A percentile compares a stretch with the other conserved stretches of the same genome.
Evolutionary conservation across 2,329 filamentous ascomycete genomes (phyloP).

Genomic region (Exophiala lecanii-corni): DNA sequence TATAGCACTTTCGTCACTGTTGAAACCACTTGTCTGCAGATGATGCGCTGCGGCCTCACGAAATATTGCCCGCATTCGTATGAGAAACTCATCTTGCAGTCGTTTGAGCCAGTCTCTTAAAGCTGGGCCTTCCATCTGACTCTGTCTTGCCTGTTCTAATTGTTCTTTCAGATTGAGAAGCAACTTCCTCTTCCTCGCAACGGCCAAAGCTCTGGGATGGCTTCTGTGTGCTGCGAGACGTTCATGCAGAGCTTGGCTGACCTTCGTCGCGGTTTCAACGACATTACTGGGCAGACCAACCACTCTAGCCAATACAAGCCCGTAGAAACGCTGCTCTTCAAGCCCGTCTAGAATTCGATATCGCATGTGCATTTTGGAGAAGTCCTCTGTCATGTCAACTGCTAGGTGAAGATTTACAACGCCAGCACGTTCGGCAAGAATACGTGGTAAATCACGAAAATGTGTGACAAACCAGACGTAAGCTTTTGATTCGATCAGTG

Average conservation of each 20-base stretch:
- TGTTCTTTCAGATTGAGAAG: conserved; percentile 69
- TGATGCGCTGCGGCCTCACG: no score
- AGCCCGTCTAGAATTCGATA: conserved; percentile 75
- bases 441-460: conserved; percentile 74
- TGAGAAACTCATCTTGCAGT: conserved; percentile 70
- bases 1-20: no score
- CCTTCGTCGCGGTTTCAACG: conserved; percentile 61
- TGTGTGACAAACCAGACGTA: conserved; percentile 93
- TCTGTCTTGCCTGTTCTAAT: conserved; percentile 58
- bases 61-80: conserved; percentile 61
- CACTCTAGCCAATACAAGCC: conserved; percentile 72
- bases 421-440: conserved; percentile 68
- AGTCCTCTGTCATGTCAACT: conserved; percentile 56
- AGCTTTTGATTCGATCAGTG: conserved; percentile 71
- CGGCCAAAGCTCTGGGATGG: conserved; percentile 53
- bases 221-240: conserved; percentile 56
- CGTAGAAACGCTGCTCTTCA: conserved; percentile 70
- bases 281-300: conserved; percentile 67
- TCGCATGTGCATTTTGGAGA: conserved; percentile 66
- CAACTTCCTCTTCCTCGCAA: conserved; percentile 64
- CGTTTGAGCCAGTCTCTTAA: conserved; percentile 61
- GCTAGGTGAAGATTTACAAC: conserved; percentile 79
- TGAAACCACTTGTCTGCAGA: no score
- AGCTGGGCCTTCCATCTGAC: conserved; percentile 59
- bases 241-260: conserved; percentile 59